Percentiles rank a stretch among this genome's conserved stretches.
Evolutionary conservation across 352 stramenopile species (phyloP).

Genomic region (Pythium volutum): DNA sequence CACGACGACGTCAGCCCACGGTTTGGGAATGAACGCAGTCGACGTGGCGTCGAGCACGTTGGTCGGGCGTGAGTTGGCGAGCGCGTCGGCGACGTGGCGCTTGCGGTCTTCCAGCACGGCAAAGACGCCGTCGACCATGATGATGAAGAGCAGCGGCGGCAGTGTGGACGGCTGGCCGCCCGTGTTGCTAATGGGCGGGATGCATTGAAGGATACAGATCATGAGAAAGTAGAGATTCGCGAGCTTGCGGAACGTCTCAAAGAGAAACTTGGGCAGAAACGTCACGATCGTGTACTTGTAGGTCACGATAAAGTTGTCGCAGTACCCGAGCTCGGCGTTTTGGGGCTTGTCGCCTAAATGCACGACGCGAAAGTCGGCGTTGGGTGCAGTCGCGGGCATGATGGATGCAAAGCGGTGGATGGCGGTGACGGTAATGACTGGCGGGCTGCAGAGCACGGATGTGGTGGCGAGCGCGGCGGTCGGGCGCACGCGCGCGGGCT

Average conservation of each 20-base stretch:
- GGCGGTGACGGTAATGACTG: background rate
- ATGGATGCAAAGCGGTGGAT: background rate
- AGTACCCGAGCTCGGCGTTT: conserved; percentile 63
- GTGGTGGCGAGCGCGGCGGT: background rate
- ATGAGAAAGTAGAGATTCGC: conserved; percentile 94
- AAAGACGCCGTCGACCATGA: conserved; percentile 88
- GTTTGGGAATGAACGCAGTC: conserved; percentile 47
- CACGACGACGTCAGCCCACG: conserved; percentile 83
- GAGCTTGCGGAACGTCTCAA: conserved; percentile 89
- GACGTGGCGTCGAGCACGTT: conserved; percentile 47
- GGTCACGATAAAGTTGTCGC: conserved; percentile 89
- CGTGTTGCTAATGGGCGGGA: conserved; percentile 91
- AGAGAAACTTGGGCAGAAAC: conserved; percentile 91
- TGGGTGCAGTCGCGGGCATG: conserved; percentile 20
- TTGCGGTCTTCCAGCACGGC: conserved; percentile 87
- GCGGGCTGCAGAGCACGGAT: background rate
- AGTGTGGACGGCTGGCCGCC: conserved; percentile 82
- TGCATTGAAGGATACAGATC: conserved; percentile 85
- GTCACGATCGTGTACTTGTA: conserved; percentile 89
- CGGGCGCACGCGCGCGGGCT: conserved; percentile 3
- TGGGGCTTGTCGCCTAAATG: conserved; percentile 52
- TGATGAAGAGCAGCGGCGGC: conserved; percentile 88
- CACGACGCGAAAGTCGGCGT: conserved; percentile 51
- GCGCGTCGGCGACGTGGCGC: conserved; percentile 75
- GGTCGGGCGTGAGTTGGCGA: conserved; percentile 75